Percentiles rank a stretch among this genome's conserved stretches.
Conservation (phyloP, 2,329 filamentous ascomycete species). For the Claviceps sp. region DNA sequence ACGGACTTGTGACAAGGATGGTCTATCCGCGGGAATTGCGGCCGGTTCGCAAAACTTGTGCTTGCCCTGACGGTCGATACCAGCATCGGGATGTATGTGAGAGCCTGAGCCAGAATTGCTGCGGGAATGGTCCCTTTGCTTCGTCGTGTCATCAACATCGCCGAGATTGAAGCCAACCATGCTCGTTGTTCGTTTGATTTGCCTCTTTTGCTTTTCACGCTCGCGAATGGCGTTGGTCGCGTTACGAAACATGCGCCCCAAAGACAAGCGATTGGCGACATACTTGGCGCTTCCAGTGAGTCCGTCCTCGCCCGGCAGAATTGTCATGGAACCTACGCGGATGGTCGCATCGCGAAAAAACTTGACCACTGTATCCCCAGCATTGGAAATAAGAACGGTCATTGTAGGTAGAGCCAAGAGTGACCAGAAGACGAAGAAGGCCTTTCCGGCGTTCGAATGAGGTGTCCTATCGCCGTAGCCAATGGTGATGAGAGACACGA, state of each 20-base stretch:
- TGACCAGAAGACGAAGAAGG: slow-evolving; percentile 91
- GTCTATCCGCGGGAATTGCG: slow-evolving; percentile 12
- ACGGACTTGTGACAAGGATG: slow-evolving; percentile 21
- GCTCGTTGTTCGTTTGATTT: neutral
- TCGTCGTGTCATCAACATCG: slow-evolving; percentile 2
- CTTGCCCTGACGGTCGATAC: slow-evolving; percentile 3
- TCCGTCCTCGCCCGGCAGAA: slow-evolving; percentile 42
- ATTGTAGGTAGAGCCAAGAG: slow-evolving; percentile 75
- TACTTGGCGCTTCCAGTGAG: slow-evolving; percentile 32
- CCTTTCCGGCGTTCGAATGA: slow-evolving; percentile 61
- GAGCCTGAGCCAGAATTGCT: neutral
- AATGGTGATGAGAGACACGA: slow-evolving; percentile 70
- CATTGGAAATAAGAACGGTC: slow-evolving; percentile 73
- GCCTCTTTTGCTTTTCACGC: slow-evolving; percentile 1
- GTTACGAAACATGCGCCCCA: slow-evolving; percentile 26
- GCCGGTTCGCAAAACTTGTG: slow-evolving; percentile 4
- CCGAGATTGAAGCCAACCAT: slow-evolving; percentile 2
- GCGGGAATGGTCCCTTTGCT: neutral
- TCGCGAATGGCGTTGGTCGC: neutral
- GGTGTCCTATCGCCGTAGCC: slow-evolving; percentile 76
- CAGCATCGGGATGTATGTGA: neutral
- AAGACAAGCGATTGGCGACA: slow-evolving; percentile 27
- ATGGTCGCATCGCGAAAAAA: slow-evolving; percentile 41
- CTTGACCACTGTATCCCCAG: slow-evolving; percentile 71
- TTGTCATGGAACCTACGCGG: slow-evolving; percentile 43